These are phyloP conservation scores for Rhododendron ovatum DNA, from an alignment of 148 eudicot genomes.

Conservation along the genomic window DNA sequence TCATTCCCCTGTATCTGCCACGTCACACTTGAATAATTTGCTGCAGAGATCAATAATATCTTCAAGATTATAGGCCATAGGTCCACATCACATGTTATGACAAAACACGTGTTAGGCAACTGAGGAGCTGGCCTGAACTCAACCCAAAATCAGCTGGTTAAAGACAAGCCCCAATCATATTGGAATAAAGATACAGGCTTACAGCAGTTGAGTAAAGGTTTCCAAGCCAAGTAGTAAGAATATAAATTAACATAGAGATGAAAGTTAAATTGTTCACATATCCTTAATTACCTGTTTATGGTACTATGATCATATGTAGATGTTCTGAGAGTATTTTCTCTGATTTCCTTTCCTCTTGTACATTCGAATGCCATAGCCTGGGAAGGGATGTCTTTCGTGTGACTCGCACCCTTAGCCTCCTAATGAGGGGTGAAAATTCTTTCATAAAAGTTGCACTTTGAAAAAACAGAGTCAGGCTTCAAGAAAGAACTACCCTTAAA, in stretches of 20 bases:
- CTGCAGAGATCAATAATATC: neutral
- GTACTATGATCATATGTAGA: neutral
- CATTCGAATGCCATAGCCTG: neutral
- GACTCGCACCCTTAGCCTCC: neutral
- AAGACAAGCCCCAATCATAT: neutral
- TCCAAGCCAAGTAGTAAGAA: neutral
- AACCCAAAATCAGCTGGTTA: neutral
- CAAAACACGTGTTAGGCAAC: constrained; percentile 1
- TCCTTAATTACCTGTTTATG: neutral
- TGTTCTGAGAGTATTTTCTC: neutral
- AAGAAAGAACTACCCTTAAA: neutral
- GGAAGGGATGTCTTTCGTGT: neutral
- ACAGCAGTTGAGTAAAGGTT: neutral
- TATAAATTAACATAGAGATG: neutral
- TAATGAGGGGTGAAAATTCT: neutral
- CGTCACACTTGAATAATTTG: neutral
- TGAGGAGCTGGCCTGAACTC: neutral
- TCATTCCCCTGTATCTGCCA: neutral
- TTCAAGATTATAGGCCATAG: neutral
- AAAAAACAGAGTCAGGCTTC: neutral
- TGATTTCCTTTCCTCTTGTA: neutral
- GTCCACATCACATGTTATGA: constrained; percentile 8
- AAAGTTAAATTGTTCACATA: neutral
- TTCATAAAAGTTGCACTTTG: neutral
- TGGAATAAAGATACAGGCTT: neutral